Evolutionary conservation across 768 basidiomycete species (phyloP).

Genomic region (Collybiopsis luxurians): DNA sequence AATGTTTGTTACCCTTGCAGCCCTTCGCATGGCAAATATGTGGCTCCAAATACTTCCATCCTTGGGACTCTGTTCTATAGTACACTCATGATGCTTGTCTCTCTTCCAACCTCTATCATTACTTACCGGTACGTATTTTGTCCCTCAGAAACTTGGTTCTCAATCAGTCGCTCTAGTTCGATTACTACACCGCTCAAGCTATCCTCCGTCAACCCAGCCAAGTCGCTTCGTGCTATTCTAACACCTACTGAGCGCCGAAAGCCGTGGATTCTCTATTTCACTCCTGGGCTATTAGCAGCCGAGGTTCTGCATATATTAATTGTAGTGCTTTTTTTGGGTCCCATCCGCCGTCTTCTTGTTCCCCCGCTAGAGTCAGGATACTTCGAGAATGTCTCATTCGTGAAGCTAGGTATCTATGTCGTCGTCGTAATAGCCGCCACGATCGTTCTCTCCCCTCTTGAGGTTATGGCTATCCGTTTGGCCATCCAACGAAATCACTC

Average conservation of each 20-base stretch:
- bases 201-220: conserved; percentile 54
- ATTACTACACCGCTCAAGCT: conserved; percentile 83
- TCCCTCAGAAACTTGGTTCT: background rate
- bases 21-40: conserved; percentile 63
- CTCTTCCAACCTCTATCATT: conserved; percentile 66
- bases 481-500: conserved; percentile 86
- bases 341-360: conserved; percentile 43
- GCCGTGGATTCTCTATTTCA: conserved; percentile 80
- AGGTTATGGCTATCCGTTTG: conserved; percentile 75
- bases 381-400: conserved; percentile 40
- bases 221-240: conserved; percentile 66
- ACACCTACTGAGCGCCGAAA: conserved; percentile 78
- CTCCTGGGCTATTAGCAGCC: conserved; percentile 70
- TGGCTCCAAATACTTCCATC: conserved; percentile 57
- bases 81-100: conserved; percentile 61
- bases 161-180: conserved; percentile 41
- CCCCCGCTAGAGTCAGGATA: conserved; percentile 32
- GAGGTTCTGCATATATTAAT: conserved; percentile 45
- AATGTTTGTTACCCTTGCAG: conserved; percentile 13
- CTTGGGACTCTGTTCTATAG: conserved; percentile 65
- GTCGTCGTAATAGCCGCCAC: conserved; percentile 55
- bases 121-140: conserved; percentile 61
- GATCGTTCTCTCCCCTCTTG: conserved; percentile 65
- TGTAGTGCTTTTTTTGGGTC: conserved; percentile 45
- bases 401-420: conserved; percentile 56